phyloP scores from a whole-genome alignment of 306 rosid genomes.

The Vigna unguiculata region DNA sequence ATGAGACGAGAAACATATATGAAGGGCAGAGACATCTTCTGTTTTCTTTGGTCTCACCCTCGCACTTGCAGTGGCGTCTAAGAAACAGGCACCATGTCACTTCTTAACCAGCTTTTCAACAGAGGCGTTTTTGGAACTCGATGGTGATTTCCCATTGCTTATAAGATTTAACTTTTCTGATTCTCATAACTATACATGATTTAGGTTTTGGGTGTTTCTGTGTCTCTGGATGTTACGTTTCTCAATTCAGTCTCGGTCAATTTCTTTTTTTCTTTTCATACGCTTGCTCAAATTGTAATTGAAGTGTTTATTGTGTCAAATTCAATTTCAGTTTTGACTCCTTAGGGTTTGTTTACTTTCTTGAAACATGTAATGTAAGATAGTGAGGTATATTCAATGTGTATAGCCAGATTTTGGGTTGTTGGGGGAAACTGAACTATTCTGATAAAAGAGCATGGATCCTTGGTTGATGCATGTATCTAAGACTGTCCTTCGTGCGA shows the following conservation, averaged over 20 bases:
- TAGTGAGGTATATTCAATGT: constrained; percentile 18
- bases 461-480: constrained; percentile 7
- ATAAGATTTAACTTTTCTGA: constrained; percentile 4
- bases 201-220: constrained; percentile 11
- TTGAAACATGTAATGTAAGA: neutral
- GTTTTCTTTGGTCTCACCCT: neutral
- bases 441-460: constrained; percentile 10
- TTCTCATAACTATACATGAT: neutral
- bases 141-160: constrained; percentile 61
- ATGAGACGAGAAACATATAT: neutral
- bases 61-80: constrained; percentile 7
- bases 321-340: constrained; percentile 20
- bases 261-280: neutral
- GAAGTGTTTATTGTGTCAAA: constrained; percentile 14
- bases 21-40: neutral
- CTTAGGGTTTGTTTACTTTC: neutral
- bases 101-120: constrained; percentile 90
- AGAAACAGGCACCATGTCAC: constrained; percentile 64
- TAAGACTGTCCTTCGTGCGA: constrained; percentile 1
- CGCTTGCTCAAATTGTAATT: constrained; percentile 22
- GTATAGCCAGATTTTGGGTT: constrained; percentile 31
- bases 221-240: constrained; percentile 16
- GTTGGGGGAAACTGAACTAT: constrained; percentile 34
- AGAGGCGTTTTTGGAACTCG: constrained; percentile 91
- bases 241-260: neutral